Percentiles rank a stretch among this genome's conserved stretches.
Evolutionary conservation across 192 early-diverging fungal genomes (phyloP).

Genomic region (Paraglomus occultum): DNA sequence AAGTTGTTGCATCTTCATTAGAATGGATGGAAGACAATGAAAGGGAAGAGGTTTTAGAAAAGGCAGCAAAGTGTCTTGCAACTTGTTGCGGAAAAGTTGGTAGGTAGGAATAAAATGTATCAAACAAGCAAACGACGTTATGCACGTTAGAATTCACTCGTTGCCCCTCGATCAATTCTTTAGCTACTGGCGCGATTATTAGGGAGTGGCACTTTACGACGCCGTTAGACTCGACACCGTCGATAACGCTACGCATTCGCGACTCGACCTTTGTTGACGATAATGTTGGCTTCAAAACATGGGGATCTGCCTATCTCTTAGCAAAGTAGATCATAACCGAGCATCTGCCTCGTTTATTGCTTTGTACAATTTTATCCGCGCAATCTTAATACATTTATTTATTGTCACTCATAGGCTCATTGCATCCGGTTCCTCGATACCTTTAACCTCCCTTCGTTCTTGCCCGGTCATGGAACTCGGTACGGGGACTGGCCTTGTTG

Average conservation of each 20-base stretch:
- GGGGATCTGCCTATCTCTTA: conserved; percentile 41
- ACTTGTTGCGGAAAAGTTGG: too few relatives aligned
- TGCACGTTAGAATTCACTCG: too few relatives aligned
- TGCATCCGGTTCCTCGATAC: conserved; percentile 31
- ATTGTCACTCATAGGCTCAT: conserved; percentile 15
- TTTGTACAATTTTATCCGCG: not conserved
- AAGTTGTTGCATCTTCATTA: too few relatives aligned
- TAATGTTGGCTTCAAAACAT: conserved; percentile 45
- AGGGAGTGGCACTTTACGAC: too few relatives aligned
- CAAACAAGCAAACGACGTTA: too few relatives aligned
- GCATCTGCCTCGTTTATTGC: not conserved
- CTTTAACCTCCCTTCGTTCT: conserved; percentile 28
- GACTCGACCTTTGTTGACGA: conserved; percentile 40
- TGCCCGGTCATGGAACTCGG: conserved; percentile 37
- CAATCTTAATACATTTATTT: not conserved
- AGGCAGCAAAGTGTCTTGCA: too few relatives aligned
- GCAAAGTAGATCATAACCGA: conserved; percentile 32
- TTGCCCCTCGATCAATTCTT: too few relatives aligned
- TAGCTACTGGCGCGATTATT: too few relatives aligned
- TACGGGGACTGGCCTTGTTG: conserved; percentile 43
- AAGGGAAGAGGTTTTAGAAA: too few relatives aligned
- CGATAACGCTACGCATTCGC: conserved; percentile 17
- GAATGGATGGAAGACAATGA: too few relatives aligned
- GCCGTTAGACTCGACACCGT: too few relatives aligned
- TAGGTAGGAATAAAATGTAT: too few relatives aligned